Base-by-base conservation (phyloP, 805 yeast species). In the Myxozyma sirexii region DNA sequence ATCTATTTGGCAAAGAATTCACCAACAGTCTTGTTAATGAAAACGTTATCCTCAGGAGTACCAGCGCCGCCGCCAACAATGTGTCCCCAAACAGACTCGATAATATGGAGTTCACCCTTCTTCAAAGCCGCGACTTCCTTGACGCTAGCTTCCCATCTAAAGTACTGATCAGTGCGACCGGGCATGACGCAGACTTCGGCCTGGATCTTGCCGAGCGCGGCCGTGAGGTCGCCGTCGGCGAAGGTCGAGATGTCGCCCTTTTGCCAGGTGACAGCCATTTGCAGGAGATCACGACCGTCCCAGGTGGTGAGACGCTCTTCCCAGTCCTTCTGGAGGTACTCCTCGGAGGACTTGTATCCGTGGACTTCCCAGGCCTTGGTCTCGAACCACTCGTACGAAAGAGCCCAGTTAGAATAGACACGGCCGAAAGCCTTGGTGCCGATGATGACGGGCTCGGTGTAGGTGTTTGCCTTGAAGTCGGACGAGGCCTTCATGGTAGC, bases 361-460 rank as follows among this genome's bases (percentile, higher is more conserved):
- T 54, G 53, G 49, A 53, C 54, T 37, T 63, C 59, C 62, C 61
- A 63, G 31, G 62, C 62, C 55, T 63, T 57, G 23, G 59, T 55
- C 56, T 57, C 56, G 59, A 61, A 63, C 66, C 66, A 63, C 46
- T 57, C 65, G 50, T 59, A 57, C 4, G 62, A 57, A 17, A 63
- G 59, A 17, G 65, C 66, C 66, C 66, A 63, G 59, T 56, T 61
- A 38, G 66, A 57, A 55, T 63, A 63, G 43, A 63, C 66, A 19
- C 66, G 59, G 44, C 65, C 66, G 57, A 63, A 63, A n/a, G 66
- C 66, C 55, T 57, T 61, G 38, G 49, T 17, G 23, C 66, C 66
- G 27, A 52, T 21, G 37, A 61, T 19, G 26, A 54, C 59, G n/a
- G 62, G 61, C 37, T 63, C 64, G 29, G 59, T 57, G 56, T 63